These are phyloP conservation scores for Macrophomina pseudophaseolina DNA, from an alignment of 2,329 filamentous ascomycete genomes.

Conservation along the genomic window DNA sequence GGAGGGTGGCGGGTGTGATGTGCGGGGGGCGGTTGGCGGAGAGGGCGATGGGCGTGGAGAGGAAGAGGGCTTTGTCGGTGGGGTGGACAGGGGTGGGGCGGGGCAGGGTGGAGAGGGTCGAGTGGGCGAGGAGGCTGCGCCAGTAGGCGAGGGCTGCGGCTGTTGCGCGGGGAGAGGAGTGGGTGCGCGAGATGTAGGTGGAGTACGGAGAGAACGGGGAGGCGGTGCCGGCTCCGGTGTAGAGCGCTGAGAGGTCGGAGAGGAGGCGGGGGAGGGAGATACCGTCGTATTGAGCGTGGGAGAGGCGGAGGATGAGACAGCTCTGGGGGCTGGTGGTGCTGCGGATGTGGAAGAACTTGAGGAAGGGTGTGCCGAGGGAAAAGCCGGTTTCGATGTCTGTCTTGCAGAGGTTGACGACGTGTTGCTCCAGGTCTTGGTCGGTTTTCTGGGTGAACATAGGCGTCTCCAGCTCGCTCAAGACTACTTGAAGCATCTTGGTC, in stretches of 20 bases:
- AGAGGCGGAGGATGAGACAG: conserved; percentile 66
- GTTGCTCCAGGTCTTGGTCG: conserved; percentile 58
- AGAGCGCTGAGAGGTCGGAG: conserved; percentile 64
- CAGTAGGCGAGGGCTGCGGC: conserved; percentile 66
- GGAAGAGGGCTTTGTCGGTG: conserved; percentile 31
- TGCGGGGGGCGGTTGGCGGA: conserved; percentile 53
- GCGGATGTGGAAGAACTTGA: conserved; percentile 59
- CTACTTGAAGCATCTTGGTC: conserved; percentile 53
- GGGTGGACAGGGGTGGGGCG: conserved; percentile 52
- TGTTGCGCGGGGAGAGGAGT: conserved; percentile 71
- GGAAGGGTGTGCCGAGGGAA: conserved; percentile 64
- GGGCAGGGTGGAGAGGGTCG: conserved; percentile 50
- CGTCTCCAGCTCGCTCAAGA: conserved; percentile 60
- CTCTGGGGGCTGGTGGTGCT: conserved; percentile 47
- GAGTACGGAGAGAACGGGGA: conserved; percentile 48
- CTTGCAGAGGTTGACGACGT: conserved; percentile 59
- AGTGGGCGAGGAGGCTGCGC: conserved; percentile 62
- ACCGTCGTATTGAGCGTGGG: conserved; percentile 73
- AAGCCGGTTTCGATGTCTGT: conserved; percentile 62
- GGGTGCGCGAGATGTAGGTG: conserved; percentile 50
- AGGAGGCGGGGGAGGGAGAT: conserved; percentile 69
- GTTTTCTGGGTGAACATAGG: conserved; percentile 49
- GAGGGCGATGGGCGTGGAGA: conserved; percentile 36
- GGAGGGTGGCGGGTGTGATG: conserved; percentile 64
- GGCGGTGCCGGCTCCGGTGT: conserved; percentile 44